phyloP scores from a whole-genome alignment of 192 early-diverging fungal genomes.

The Entomortierella chlamydospora region DNA sequence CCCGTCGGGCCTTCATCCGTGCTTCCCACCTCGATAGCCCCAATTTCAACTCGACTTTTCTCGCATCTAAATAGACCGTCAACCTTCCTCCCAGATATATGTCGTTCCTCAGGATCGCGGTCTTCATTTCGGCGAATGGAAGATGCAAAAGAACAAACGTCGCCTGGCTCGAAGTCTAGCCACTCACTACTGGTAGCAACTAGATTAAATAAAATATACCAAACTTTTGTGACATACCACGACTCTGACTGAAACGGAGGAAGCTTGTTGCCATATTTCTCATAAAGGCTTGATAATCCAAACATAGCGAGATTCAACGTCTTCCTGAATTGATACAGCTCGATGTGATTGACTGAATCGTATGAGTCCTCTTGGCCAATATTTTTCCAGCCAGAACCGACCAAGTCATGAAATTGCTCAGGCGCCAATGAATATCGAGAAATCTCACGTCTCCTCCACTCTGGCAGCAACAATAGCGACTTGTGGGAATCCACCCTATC shows the following conservation, averaged over 20 bases:
- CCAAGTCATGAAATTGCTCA: not conserved
- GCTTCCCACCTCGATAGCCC: not conserved
- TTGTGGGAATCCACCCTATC: not conserved
- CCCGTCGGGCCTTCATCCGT: not conserved
- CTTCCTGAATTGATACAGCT: not conserved
- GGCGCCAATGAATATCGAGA: not conserved
- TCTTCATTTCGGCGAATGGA: not conserved
- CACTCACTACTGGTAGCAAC: not conserved
- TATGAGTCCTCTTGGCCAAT: not conserved
- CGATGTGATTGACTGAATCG: not conserved
- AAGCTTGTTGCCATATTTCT: not conserved
- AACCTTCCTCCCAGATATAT: not conserved
- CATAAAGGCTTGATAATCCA: not conserved
- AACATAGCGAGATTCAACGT: not conserved
- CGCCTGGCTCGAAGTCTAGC: constrained; percentile 3
- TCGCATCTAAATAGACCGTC: constrained; percentile 1
- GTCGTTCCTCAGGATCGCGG: constrained; percentile 1
- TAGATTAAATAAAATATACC: constrained; percentile 1
- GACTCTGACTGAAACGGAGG: not conserved
- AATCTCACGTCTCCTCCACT: not conserved
- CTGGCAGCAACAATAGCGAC: not conserved
- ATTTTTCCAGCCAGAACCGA: not conserved
- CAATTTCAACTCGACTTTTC: not conserved
- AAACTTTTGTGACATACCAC: not conserved
- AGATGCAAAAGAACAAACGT: not conserved